A percentile compares a stretch with the other conserved stretches of the same genome.
These are phyloP conservation scores for Salix viminalis DNA, from an alignment of 345 rosid species.

Conservation along the genomic window DNA sequence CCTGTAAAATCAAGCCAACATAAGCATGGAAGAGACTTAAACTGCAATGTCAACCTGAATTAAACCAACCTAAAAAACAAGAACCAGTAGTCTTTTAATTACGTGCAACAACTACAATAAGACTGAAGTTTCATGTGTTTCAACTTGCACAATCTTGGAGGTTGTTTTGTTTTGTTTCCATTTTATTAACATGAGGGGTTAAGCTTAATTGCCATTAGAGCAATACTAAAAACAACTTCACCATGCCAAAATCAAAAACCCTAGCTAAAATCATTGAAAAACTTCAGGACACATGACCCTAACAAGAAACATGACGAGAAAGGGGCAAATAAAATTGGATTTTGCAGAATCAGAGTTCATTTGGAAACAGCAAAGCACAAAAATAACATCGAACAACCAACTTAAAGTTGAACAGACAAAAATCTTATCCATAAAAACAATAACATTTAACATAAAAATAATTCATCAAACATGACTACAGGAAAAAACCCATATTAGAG, in stretches of 20 bases:
- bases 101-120: background rate
- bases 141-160: too few species aligned
- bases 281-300: background rate
- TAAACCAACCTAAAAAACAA: background rate
- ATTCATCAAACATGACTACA: background rate
- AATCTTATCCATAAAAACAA: background rate
- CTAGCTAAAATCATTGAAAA: background rate
- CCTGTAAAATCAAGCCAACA: constrained; percentile 32
- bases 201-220: background rate
- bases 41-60: background rate
- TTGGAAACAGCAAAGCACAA: background rate
- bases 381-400: background rate
- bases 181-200: background rate
- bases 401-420: background rate
- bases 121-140: background rate
- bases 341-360: background rate
- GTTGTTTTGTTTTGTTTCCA: background rate
- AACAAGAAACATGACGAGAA: background rate
- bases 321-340: background rate
- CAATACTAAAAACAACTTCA: background rate
- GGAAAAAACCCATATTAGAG: background rate
- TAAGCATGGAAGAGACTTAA: background rate
- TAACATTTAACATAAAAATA: background rate
- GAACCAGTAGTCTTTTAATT: background rate
- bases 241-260: background rate